Percentiles rank a stretch among this genome's conserved stretches.
These are phyloP conservation scores for Venturia effusa DNA, from an alignment of 2,329 filamentous ascomycete species.

Conservation along the genomic window DNA sequence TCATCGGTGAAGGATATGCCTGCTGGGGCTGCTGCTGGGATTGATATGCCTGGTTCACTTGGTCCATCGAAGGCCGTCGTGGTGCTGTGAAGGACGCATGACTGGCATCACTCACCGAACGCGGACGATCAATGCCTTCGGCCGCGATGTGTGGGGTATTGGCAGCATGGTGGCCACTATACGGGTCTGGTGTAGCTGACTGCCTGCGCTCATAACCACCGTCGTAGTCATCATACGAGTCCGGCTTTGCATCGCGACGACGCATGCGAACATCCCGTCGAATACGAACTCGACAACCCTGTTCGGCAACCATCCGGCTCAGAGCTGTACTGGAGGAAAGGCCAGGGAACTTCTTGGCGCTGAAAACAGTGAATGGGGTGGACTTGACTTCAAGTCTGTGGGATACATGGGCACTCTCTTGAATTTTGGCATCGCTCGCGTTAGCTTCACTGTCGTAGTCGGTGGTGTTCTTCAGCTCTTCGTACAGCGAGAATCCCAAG, in stretches of 20 bases:
- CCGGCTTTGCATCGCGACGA: conserved; percentile 45
- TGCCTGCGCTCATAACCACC: conserved; percentile 36
- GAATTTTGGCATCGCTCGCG: conserved; percentile 23
- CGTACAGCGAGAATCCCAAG: conserved; percentile 86
- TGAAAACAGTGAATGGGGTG: conserved; percentile 75
- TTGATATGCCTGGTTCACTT: conserved; percentile 31
- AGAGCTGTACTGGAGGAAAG: conserved; percentile 79
- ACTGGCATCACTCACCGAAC: conserved; percentile 51
- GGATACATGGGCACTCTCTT: conserved; percentile 50
- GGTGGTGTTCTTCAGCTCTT: conserved; percentile 77
- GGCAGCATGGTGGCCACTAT: conserved; percentile 29
- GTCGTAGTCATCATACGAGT: conserved; percentile 51
- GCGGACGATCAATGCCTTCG: conserved; percentile 39
- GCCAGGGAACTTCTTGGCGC: conserved; percentile 97
- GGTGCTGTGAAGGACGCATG: conserved; percentile 24
- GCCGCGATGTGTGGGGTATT: conserved; percentile 17
- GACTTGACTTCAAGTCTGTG: conserved; percentile 89
- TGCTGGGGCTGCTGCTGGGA: conserved; percentile 16
- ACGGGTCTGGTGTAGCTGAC: conserved; percentile 39
- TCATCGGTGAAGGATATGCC: conserved; percentile 27
- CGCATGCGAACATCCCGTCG: conserved; percentile 89
- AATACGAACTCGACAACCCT: conserved; percentile 93
- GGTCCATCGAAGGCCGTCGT: conserved; percentile 35
- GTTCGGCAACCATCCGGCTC: conserved; percentile 86
- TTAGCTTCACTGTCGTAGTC: conserved; percentile 54